Evolutionary conservation across 2,329 filamentous ascomycete genomes (phyloP).

Genomic region (Podosphaera leucotricha): DNA sequence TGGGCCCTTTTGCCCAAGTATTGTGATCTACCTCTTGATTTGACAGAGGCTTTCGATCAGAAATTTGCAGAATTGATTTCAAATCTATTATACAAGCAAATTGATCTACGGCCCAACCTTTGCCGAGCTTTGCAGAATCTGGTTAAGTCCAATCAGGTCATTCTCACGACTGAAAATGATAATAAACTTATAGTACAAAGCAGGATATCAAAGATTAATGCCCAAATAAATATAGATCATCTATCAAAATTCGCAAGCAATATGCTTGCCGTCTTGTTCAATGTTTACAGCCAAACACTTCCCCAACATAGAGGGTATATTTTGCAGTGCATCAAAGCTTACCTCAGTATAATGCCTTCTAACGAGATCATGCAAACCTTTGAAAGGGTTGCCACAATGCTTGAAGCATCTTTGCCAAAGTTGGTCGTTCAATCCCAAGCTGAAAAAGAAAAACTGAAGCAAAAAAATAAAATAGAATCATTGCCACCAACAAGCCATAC

Average conservation of each 20-base stretch:
- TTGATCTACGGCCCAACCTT: conserved; percentile 64
- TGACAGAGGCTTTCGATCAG: conserved; percentile 58
- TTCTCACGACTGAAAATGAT: conserved; percentile 43
- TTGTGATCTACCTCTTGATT: conserved; percentile 73
- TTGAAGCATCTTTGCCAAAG: conserved; percentile 45
- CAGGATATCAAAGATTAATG: conserved; percentile 50
- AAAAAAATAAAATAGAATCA: conserved; percentile 32
- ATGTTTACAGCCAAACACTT: conserved; percentile 90
- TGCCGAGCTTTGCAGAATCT: conserved; percentile 69
- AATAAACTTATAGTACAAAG: conserved; percentile 52
- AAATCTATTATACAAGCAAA: conserved; percentile 80
- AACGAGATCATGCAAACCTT: conserved; percentile 73
- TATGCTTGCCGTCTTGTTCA: conserved; percentile 89
- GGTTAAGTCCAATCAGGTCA: conserved; percentile 75
- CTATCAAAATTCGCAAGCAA: conserved; percentile 63
- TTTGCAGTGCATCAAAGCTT: conserved; percentile 82
- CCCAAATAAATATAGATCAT: conserved; percentile 60
- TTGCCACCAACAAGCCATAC: conserved; percentile 89
- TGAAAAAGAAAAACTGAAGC: conserved; percentile 36
- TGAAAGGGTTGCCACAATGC: conserved; percentile 60
- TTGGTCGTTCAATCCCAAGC: conserved; percentile 36
- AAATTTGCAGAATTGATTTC: conserved; percentile 72
- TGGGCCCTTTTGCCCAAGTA: conserved; percentile 90
- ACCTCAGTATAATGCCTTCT: conserved; percentile 63
- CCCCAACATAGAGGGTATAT: conserved; percentile 82